These are phyloP conservation scores for Pythium diclinum DNA, from an alignment of 352 stramenopile genomes.

Conservation along the genomic window DNA sequence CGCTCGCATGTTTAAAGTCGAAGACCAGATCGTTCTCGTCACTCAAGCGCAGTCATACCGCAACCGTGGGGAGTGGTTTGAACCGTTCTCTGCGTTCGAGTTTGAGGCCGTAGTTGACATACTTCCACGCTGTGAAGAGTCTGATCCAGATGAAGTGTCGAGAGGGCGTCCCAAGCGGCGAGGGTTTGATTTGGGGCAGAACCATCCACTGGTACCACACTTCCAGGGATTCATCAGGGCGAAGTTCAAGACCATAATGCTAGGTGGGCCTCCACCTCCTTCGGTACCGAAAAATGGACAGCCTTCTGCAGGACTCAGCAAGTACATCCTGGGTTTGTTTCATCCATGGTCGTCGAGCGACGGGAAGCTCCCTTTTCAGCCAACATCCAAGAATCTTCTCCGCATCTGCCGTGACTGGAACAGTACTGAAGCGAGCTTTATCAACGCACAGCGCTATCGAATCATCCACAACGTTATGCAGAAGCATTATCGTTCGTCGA, in stretches of 20 bases:
- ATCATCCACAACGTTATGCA: slow-evolving; percentile 17
- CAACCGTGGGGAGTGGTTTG: background rate
- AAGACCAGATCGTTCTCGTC: background rate
- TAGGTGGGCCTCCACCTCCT: slow-evolving; percentile 18
- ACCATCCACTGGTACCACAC: slow-evolving; percentile 1
- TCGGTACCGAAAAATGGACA: slow-evolving; percentile 2
- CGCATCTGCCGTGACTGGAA: background rate
- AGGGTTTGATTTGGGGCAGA: background rate
- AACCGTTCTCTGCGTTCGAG: background rate
- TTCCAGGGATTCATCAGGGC: slow-evolving; percentile 24
- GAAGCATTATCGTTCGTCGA: slow-evolving; percentile 12
- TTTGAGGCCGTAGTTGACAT: background rate
- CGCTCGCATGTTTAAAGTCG: background rate
- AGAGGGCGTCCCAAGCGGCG: background rate
- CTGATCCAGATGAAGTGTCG: background rate
- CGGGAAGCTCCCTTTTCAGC: background rate
- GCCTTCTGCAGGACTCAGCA: slow-evolving; percentile 2
- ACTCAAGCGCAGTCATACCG: slow-evolving; percentile 3
- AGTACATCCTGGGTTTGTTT: background rate
- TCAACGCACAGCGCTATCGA: slow-evolving; percentile 9
- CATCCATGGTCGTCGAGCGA: background rate
- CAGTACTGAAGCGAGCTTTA: background rate
- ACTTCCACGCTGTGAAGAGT: background rate
- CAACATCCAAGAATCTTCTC: background rate
- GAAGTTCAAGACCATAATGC: slow-evolving; percentile 25